Base-by-base conservation (phyloP, 129 eudicot species). In the Apium graveolens region DNA sequence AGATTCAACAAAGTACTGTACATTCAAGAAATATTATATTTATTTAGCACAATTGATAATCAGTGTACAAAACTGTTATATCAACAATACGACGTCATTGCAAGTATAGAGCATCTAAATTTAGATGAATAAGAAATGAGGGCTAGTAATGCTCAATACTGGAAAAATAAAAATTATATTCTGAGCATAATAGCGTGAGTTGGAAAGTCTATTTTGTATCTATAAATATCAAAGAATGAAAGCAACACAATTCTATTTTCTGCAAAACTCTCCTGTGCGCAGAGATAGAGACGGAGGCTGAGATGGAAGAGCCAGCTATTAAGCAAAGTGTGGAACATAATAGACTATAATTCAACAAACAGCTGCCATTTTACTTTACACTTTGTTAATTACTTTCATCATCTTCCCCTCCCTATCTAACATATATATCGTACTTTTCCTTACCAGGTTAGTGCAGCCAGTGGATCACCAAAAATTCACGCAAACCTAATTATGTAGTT, bases 221-320 rank as follows among this genome's bases (percentile, higher is more conserved):
- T 65, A 77, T 77, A 80, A 71, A 80, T 70, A 80, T 66, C 35
- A 62, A 12, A 11, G 44, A 68, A 42, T 68, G 60, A 24, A 34
- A 41, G 5, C 81, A 51, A 48, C 76, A 26, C 2, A 70, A 63
- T 74, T 77, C 84, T 81, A 80, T 76, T 83, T 79, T 79, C 80
- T 83, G 83, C 83, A 79, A 60, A 60, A 83, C 79, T 69, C 82
- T 75, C 73, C 76, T 72, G 80, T 66, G 63, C 13, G 24, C n/a
- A n/a, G 60, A 74, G 60, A 74, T 12, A 74, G 77, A 74, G 77
- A 74, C 76, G 70, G 76, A 66, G 72, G 24, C 11, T 27, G 72
- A 66, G 39, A 66, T 29, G 3, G 76, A 49, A 49, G 80, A 79
- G 46, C 78, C 68, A 78, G 31, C 63, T 20, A 26, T 8, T 24